Conservation (phyloP, 768 basidiomycete genomes). For the Boletus reticulatus region DNA sequence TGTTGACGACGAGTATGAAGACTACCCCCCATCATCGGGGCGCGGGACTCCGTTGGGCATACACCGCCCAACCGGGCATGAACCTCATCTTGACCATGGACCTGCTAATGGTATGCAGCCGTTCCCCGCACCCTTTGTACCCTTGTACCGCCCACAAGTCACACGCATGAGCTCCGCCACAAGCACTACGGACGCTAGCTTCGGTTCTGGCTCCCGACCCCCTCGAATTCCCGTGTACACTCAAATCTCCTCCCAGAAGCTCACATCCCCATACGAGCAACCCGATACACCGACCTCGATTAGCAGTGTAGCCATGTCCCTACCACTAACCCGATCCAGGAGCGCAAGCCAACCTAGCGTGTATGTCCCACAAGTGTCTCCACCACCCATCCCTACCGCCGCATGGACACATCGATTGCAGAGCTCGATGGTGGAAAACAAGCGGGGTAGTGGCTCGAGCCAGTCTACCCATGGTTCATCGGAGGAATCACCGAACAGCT, state of each 20-base stretch:
- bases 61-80: slow-evolving; percentile 56
- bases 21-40: slow-evolving; percentile 67
- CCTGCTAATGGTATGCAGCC: slow-evolving; percentile 44
- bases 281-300: slow-evolving; percentile 37
- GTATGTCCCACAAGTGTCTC: slow-evolving; percentile 52
- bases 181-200: slow-evolving; percentile 41
- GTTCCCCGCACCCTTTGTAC: slow-evolving; percentile 17
- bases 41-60: slow-evolving; percentile 70
- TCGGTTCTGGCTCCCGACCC: slow-evolving; percentile 40
- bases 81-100: slow-evolving; percentile 59
- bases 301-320: slow-evolving; percentile 18
- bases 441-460: slow-evolving; percentile 83
- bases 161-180: slow-evolving; percentile 47
- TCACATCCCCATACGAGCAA: slow-evolving; percentile 53
- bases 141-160: slow-evolving; percentile 40
- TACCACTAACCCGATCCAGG: slow-evolving; percentile 55
- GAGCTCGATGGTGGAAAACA: slow-evolving; percentile 43
- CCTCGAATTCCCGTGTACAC: slow-evolving; percentile 49
- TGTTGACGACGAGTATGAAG: slow-evolving; percentile 74
- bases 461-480: slow-evolving; percentile 76
- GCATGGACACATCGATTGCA: slow-evolving; percentile 50
- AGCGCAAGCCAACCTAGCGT: slow-evolving; percentile 79
- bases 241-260: slow-evolving; percentile 67
- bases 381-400: slow-evolving; percentile 53
- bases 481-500: slow-evolving; percentile 81